phyloP scores from a whole-genome alignment of 345 rosid genomes.

The Barbarea vulgaris region DNA sequence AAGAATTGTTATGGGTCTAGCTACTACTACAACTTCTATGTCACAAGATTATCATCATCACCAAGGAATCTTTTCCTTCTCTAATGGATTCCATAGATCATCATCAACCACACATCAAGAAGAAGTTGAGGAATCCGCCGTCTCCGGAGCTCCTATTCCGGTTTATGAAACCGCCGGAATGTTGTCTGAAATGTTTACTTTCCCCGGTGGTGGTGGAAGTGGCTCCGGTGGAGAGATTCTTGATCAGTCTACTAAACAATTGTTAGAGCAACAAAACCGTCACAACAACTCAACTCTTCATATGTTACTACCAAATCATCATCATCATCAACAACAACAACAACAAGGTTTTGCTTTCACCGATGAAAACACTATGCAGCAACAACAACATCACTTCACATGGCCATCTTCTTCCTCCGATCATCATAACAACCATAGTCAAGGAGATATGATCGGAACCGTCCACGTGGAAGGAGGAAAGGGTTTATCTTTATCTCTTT shows the following conservation, averaged over 20 bases:
- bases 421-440: constrained; percentile 42
- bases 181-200: constrained; percentile 96
- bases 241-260: constrained; percentile 38
- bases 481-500: constrained; percentile 85
- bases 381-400: constrained; percentile 58
- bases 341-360: constrained; percentile 49
- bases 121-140: constrained; percentile 33
- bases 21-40: constrained; percentile 30
- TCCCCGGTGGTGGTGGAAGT: constrained; percentile 48
- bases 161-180: constrained; percentile 83
- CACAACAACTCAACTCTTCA: constrained; percentile 71
- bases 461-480: constrained; percentile 63
- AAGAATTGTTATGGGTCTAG: constrained; percentile 38
- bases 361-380: constrained; percentile 24
- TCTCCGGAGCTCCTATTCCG: constrained; percentile 50
- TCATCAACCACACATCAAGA: constrained; percentile 26
- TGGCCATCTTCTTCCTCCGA: constrained; percentile 55
- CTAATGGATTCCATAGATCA: constrained; percentile 35
- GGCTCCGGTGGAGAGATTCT: constrained; percentile 46
- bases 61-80: constrained; percentile 41
- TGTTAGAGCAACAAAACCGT: constrained; percentile 70
- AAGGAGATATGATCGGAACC: constrained; percentile 44
- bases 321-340: constrained; percentile 47
- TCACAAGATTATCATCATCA: constrained; percentile 44
- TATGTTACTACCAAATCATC: constrained; percentile 69